These are phyloP conservation scores for Pseudogymnoascus sp. DNA, from an alignment of 2,329 filamentous ascomycete species.

Conservation along the genomic window DNA sequence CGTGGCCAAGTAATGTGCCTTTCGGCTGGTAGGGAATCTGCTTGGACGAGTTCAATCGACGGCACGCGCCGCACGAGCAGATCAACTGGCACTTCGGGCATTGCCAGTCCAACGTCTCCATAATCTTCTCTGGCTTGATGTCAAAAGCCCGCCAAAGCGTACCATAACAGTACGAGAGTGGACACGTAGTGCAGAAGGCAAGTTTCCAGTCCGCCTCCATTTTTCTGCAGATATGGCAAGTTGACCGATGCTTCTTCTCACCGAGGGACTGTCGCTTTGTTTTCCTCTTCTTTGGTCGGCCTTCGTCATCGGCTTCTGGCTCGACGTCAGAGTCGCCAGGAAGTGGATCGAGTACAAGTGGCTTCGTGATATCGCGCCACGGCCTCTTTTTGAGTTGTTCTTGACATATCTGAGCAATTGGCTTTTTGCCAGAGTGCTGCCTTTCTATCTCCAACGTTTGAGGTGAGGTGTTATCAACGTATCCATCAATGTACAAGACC, in stretches of 20 bases:
- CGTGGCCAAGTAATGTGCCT: slow-evolving; percentile 79
- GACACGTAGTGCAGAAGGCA: slow-evolving; percentile 70
- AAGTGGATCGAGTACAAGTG: slow-evolving; percentile 17
- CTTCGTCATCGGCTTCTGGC: slow-evolving; percentile 56
- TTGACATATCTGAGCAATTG: slow-evolving; percentile 87
- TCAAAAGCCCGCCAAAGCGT: slow-evolving; percentile 87
- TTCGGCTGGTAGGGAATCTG: slow-evolving; percentile 78
- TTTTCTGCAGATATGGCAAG: slow-evolving; percentile 78
- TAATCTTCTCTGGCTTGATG: slow-evolving; percentile 71
- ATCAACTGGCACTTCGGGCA: slow-evolving; percentile 81
- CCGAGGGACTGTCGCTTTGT: slow-evolving; percentile 35
- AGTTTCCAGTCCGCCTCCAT: slow-evolving; percentile 79
- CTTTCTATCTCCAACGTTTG: slow-evolving; percentile 63
- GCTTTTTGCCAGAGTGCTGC: slow-evolving; percentile 61
- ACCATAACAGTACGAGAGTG: slow-evolving; percentile 83
- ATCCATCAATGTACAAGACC: slow-evolving; percentile 66
- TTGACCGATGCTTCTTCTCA: slow-evolving; percentile 40
- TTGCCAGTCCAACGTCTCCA: slow-evolving; percentile 76
- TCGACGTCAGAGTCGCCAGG: slow-evolving; percentile 41
- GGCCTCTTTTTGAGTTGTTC: slow-evolving; percentile 73
- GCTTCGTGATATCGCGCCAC: slow-evolving; percentile 65
- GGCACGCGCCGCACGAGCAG: slow-evolving; percentile 80
- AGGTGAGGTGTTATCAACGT: slow-evolving; percentile 58
- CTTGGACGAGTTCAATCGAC: slow-evolving; percentile 51
- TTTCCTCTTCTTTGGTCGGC: slow-evolving; percentile 55